Evolutionary conservation across 1,284 basidiomycete species (phyloP).

Genomic region (Ceratobasidium sp.): DNA sequence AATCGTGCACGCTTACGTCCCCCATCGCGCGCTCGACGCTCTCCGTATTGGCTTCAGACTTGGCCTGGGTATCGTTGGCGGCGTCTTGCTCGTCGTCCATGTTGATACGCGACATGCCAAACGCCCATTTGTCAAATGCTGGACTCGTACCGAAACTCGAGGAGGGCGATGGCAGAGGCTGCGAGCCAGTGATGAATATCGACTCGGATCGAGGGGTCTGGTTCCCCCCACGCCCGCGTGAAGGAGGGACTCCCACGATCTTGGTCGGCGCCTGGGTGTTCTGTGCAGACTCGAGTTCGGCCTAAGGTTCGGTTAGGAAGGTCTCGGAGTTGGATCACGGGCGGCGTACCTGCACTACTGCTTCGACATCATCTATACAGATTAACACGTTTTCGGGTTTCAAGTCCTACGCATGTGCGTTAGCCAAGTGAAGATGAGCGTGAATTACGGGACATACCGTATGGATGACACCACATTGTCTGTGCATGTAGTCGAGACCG

Average conservation of each 20-base stretch:
- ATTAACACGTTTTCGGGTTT: constrained; percentile 99
- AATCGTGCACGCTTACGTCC: constrained; percentile 23
- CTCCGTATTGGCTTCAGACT: constrained; percentile 31
- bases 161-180: constrained; percentile 86
- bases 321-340: not conserved
- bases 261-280: constrained; percentile 66
- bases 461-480: constrained; percentile 94
- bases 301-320: constrained; percentile 1
- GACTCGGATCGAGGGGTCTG: constrained; percentile 93
- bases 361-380: constrained; percentile 96
- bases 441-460: constrained; percentile 59
- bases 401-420: constrained; percentile 66
- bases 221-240: constrained; percentile 94
- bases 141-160: constrained; percentile 77
- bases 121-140: constrained; percentile 91
- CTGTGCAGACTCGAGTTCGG: constrained; percentile 54
- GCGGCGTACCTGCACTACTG: constrained; percentile 74
- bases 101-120: constrained; percentile 86
- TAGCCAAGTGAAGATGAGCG: constrained; percentile 14
- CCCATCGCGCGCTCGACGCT: constrained; percentile 42
- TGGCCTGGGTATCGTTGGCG: constrained; percentile 49
- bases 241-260: constrained; percentile 94
- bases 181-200: constrained; percentile 91
- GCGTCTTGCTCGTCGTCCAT: constrained; percentile 75
- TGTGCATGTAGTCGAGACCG: constrained; percentile 97